These are phyloP conservation scores for Ceriops tagal DNA, from an alignment of 345 rosid species.

Conservation along the genomic window DNA sequence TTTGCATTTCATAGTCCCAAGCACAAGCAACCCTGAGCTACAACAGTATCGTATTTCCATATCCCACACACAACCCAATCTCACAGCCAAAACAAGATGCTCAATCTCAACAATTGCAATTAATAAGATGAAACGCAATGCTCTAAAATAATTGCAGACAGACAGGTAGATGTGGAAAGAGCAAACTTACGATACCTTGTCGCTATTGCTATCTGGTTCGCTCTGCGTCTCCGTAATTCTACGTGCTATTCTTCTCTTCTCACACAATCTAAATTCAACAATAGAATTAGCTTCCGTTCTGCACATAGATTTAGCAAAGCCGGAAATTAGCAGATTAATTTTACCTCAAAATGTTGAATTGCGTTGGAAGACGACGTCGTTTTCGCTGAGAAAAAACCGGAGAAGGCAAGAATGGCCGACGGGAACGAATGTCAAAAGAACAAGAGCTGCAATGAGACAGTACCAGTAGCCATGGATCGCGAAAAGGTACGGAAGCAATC, in stretches of 20 bases:
- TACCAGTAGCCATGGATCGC: slow-evolving; percentile 30
- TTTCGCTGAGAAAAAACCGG: slow-evolving; percentile 28
- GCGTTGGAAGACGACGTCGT: slow-evolving; percentile 16
- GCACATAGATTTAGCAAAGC: not conserved
- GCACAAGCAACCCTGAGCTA: not conserved
- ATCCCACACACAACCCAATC: not conserved
- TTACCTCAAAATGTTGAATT: slow-evolving; percentile 48
- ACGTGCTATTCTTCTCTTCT: slow-evolving; percentile 47
- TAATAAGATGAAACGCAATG: not conserved
- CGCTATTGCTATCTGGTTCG: slow-evolving; percentile 72
- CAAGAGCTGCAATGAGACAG: slow-evolving; percentile 51
- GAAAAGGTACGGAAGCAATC: slow-evolving; percentile 54
- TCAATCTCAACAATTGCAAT: not conserved
- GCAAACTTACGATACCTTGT: slow-evolving; percentile 42
- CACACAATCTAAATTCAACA: slow-evolving; percentile 31
- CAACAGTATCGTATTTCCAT: too few relatives aligned
- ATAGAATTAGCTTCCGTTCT: slow-evolving; percentile 9
- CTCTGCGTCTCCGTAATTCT: slow-evolving; percentile 60
- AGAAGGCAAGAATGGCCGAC: slow-evolving; percentile 48
- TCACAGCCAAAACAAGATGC: slow-evolving; percentile 1
- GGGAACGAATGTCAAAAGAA: slow-evolving; percentile 38
- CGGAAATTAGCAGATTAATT: not conserved
- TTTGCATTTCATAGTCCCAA: too few relatives aligned
- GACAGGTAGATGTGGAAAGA: not conserved
- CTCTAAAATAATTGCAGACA: not conserved